Evolutionary conservation across 345 rosid species (phyloP).

Genomic region (Dipteronia sinensis): DNA sequence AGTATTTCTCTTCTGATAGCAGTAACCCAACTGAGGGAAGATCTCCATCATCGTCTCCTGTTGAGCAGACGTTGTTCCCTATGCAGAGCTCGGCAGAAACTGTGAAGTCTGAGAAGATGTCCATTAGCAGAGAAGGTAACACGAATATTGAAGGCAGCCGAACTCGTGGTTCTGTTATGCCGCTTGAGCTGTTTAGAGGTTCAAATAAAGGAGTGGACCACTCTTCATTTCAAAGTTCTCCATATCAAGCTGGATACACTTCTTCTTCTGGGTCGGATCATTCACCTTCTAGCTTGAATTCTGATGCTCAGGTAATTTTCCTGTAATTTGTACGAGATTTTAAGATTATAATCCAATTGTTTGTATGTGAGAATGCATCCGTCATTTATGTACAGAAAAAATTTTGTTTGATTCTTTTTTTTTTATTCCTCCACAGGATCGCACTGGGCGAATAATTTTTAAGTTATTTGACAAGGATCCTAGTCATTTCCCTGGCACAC

Average conservation of each 20-base stretch:
- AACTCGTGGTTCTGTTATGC: slow-evolving; percentile 38
- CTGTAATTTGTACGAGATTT: neutral
- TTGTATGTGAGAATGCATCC: neutral
- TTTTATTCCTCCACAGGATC: slow-evolving; percentile 49
- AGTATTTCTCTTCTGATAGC: slow-evolving; percentile 90
- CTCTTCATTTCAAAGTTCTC: slow-evolving; percentile 49
- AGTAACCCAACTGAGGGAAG: slow-evolving; percentile 76
- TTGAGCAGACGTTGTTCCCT: slow-evolving; percentile 74
- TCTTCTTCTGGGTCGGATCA: slow-evolving; percentile 92
- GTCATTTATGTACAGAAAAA: neutral
- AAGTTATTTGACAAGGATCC: slow-evolving; percentile 81
- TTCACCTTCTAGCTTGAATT: slow-evolving; percentile 76
- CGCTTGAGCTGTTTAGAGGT: slow-evolving; percentile 75
- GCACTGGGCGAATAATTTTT: slow-evolving; percentile 68
- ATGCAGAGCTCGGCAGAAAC: slow-evolving; percentile 61
- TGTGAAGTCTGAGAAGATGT: slow-evolving; percentile 51
- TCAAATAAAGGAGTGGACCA: slow-evolving; percentile 46
- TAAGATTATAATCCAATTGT: neutral
- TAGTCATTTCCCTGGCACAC: slow-evolving; percentile 71
- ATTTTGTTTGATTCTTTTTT: neutral
- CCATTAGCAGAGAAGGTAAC: slow-evolving; percentile 40
- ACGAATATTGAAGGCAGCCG: slow-evolving; percentile 43
- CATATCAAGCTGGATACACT: slow-evolving; percentile 65
- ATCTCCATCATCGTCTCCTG: slow-evolving; percentile 82
- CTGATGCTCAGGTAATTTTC: slow-evolving; percentile 71